A percentile compares a stretch with the other conserved stretches of the same genome.
Conservation (phyloP, 768 basidiomycete genomes). For the Lentinula raphanica region DNA sequence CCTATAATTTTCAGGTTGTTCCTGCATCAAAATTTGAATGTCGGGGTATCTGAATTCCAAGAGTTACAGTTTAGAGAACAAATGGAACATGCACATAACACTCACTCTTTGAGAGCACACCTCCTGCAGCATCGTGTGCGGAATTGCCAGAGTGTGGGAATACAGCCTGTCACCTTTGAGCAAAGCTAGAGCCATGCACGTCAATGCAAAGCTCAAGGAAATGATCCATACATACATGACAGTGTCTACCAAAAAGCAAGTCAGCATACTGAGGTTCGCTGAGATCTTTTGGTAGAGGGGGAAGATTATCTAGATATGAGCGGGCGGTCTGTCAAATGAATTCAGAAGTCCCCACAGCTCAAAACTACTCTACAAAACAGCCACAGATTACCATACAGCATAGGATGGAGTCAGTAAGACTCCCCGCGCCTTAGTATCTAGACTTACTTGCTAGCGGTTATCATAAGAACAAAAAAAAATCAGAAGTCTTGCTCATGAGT, state of each 20-base stretch:
- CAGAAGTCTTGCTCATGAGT: slow-evolving; percentile 41
- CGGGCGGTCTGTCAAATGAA: no score
- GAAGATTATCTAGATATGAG: no score
- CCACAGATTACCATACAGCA: no score
- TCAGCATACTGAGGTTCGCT: slow-evolving; percentile 47
- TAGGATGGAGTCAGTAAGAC: no score
- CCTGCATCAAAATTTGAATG: neutral
- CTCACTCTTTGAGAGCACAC: slow-evolving; percentile 11
- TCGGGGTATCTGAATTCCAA: neutral
- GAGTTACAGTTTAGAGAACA: no score
- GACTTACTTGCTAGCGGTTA: slow-evolving; percentile 32
- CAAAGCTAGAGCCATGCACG: slow-evolving; percentile 21
- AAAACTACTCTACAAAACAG: no score
- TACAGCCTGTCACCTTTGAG: slow-evolving; percentile 23
- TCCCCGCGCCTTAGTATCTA: no score
- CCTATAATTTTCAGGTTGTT: neutral
- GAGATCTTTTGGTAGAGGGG: slow-evolving; percentile 43
- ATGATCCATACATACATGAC: slow-evolving; percentile 35
- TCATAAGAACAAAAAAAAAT: slow-evolving; percentile 50
- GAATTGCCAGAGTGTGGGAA: slow-evolving; percentile 23
- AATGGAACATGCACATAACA: neutral
- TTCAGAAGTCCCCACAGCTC: no score
- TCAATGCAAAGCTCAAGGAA: no score
- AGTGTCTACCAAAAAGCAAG: slow-evolving; percentile 46
- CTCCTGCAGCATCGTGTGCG: slow-evolving; percentile 28